Evolutionary conservation across 2,329 filamentous ascomycete genomes (phyloP).

Genomic region (Fusarium drepaniforme): DNA sequence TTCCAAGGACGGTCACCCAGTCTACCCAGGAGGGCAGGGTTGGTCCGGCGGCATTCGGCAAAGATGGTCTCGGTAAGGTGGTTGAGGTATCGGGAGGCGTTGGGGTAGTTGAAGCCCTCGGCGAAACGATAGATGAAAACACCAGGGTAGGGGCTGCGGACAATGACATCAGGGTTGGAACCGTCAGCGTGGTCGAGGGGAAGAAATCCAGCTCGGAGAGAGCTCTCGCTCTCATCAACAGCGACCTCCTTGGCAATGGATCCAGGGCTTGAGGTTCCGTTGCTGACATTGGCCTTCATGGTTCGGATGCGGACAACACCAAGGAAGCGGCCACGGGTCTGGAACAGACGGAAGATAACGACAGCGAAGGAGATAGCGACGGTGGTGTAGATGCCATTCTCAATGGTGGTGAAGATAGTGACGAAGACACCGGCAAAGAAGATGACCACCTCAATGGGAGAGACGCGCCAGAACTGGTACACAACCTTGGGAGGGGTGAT

Average conservation of each 20-base stretch:
- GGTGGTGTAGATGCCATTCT: slow-evolving; percentile 88
- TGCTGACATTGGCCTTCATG: slow-evolving; percentile 80
- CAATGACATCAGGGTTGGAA: slow-evolving; percentile 60
- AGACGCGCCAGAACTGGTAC: slow-evolving; percentile 90
- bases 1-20: slow-evolving; percentile 70
- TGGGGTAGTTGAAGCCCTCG: slow-evolving; percentile 69
- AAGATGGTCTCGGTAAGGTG: slow-evolving; percentile 61
- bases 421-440: slow-evolving; percentile 89
- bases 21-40: slow-evolving; percentile 58
- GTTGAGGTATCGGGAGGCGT: slow-evolving; percentile 64
- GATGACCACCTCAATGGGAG: slow-evolving; percentile 84
- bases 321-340: slow-evolving; percentile 82
- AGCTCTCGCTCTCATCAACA: slow-evolving; percentile 60
- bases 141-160: slow-evolving; percentile 63
- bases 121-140: slow-evolving; percentile 68
- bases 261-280: slow-evolving; percentile 50
- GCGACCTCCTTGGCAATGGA: slow-evolving; percentile 45
- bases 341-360: slow-evolving; percentile 82
- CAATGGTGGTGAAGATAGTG: slow-evolving; percentile 84
- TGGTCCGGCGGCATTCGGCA: slow-evolving; percentile 58
- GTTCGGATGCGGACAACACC: slow-evolving; percentile 87
- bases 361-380: slow-evolving; percentile 77
- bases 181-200: slow-evolving; percentile 63
- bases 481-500: slow-evolving; percentile 86
- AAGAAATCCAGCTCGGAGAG: slow-evolving; percentile 57